Evolutionary conservation across 345 rosid genomes (phyloP).

Genomic region (Diplotaxis tenuifolia): DNA sequence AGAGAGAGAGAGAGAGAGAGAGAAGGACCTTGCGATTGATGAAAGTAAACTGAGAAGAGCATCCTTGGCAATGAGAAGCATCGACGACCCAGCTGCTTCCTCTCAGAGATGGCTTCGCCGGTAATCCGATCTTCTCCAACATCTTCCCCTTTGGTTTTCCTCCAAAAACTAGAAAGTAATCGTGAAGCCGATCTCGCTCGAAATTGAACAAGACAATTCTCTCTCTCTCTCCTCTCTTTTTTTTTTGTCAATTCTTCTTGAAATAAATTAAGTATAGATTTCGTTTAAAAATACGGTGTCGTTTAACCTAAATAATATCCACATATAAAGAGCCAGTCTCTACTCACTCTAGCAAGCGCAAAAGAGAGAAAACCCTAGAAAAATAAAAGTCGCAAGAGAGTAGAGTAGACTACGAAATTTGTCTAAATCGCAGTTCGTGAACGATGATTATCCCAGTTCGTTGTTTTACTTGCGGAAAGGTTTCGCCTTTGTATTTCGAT

Average conservation of each 20-base stretch:
- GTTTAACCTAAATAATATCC: neutral
- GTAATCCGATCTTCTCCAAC: slow-evolving; percentile 46
- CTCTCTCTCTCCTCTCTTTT: too few relatives aligned
- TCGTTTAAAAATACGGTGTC: neutral
- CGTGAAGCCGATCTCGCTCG: slow-evolving; percentile 4
- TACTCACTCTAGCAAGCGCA: neutral
- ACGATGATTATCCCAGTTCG: too few relatives aligned
- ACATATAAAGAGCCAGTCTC: neutral
- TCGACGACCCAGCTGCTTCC: slow-evolving; percentile 85
- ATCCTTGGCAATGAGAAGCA: slow-evolving; percentile 93
- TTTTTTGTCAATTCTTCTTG: too few relatives aligned
- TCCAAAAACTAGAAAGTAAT: neutral
- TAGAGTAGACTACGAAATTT: too few relatives aligned
- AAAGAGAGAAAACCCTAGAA: too few relatives aligned
- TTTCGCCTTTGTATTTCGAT: neutral
- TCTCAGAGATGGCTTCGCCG: slow-evolving; percentile 78
- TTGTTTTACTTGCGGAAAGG: neutral
- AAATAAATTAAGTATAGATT: too few relatives aligned
- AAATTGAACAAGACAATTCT: slow-evolving; percentile 10
- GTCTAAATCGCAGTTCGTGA: too few relatives aligned
- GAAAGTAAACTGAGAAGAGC: slow-evolving; percentile 88
- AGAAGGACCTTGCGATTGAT: slow-evolving; percentile 89
- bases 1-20: slow-evolving; percentile 1
- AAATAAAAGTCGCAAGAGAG: too few relatives aligned
- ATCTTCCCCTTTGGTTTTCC: neutral